Percentiles rank a stretch among this genome's conserved stretches.
These are phyloP conservation scores for Beauveria australis DNA, from an alignment of 2,329 filamentous ascomycete genomes.

Conservation along the genomic window DNA sequence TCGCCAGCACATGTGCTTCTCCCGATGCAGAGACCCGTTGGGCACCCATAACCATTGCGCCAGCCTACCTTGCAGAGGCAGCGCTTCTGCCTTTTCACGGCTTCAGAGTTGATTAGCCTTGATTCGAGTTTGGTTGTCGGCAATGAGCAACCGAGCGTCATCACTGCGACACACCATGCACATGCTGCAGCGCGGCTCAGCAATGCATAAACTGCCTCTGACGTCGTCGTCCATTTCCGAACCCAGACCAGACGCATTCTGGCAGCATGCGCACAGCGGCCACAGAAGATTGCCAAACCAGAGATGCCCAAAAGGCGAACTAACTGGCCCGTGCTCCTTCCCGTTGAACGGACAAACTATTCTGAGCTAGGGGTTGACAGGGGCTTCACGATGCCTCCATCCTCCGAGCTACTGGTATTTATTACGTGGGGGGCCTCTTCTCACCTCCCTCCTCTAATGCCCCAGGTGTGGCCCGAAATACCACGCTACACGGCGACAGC, in stretches of 20 bases:
- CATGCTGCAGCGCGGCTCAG: neutral
- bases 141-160: neutral
- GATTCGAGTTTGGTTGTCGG: neutral
- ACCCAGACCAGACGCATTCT: neutral
- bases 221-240: neutral
- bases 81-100: neutral
- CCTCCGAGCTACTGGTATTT: neutral
- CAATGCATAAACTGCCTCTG: neutral
- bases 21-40: neutral
- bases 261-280: neutral
- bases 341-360: neutral
- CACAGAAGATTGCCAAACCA: neutral
- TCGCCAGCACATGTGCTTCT: neutral
- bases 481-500: constrained; percentile 3
- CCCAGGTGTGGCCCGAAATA: neutral
- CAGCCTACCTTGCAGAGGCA: neutral
- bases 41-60: neutral
- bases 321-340: neutral
- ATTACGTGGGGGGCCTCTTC: neutral
- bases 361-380: neutral
- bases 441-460: neutral
- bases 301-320: neutral
- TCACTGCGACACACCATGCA: neutral
- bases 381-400: constrained; percentile 3
- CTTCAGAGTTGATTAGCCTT: neutral